phyloP scores from a whole-genome alignment of 495 filamentous ascomycete species.

The Tetracladium setigerum region DNA sequence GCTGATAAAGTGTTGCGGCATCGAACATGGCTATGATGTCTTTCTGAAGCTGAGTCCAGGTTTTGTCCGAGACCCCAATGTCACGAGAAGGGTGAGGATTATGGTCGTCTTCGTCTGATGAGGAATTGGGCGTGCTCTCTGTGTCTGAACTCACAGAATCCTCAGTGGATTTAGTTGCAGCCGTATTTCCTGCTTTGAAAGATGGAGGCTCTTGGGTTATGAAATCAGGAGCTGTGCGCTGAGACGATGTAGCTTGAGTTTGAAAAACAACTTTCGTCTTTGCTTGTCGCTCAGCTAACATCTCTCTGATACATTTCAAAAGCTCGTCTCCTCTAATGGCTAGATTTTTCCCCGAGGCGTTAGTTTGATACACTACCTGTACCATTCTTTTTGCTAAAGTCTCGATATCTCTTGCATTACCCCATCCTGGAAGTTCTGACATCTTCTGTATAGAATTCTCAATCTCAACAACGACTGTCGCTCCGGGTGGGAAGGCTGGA shows the following conservation, averaged over 20 bases:
- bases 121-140: neutral
- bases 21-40: conserved; percentile 35
- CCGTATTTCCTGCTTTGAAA: neutral
- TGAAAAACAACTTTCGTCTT: neutral
- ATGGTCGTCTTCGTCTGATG: conserved; percentile 4
- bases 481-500: conserved; percentile 22
- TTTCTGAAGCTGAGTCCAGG: conserved; percentile 51
- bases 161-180: neutral
- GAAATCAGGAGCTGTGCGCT: neutral
- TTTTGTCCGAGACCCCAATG: conserved; percentile 46
- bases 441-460: conserved; percentile 34
- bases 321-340: conserved; percentile 25
- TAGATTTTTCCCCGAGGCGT: conserved; percentile 4
- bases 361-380: conserved; percentile 10
- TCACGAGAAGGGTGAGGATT: conserved; percentile 33
- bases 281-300: conserved; percentile 36
- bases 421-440: conserved; percentile 48
- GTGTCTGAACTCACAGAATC: neutral
- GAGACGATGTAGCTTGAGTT: neutral
- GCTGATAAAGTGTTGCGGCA: conserved; percentile 5
- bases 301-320: conserved; percentile 28
- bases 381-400: conserved; percentile 47
- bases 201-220: neutral
- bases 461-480: conserved; percentile 18
- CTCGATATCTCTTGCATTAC: conserved; percentile 59